phyloP scores from a whole-genome alignment of 495 filamentous ascomycete genomes.

The Aspergillus nidulans region DNA sequence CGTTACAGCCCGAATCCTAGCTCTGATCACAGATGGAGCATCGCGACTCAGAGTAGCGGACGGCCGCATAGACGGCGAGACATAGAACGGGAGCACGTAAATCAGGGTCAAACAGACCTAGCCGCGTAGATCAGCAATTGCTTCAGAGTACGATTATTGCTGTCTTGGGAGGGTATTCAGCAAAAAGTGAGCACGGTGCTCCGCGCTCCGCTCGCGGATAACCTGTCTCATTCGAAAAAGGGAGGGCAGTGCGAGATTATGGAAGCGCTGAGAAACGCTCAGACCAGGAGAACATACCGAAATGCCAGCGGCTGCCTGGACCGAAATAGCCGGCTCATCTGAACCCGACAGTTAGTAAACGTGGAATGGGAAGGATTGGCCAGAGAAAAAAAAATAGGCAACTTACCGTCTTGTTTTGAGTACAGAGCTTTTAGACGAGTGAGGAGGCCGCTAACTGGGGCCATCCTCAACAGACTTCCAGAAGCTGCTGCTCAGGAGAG shows the following conservation, averaged over 20 bases:
- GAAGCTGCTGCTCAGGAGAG: background rate
- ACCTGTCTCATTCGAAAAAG: too few relatives aligned
- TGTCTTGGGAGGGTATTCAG: background rate
- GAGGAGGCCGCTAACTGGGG: constrained; percentile 31
- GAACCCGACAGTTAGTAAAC: constrained; percentile 12
- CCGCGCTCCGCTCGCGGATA: background rate
- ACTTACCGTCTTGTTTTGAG: constrained; percentile 33
- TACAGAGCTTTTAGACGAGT: constrained; percentile 37
- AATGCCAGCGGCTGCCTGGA: constrained; percentile 41
- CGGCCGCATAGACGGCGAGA: constrained; percentile 72
- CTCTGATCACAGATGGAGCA: constrained; percentile 83
- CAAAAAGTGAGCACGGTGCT: background rate
- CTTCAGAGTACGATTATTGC: background rate
- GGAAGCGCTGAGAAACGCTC: constrained; percentile 8
- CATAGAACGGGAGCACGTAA: constrained; percentile 91
- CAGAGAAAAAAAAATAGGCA: background rate
- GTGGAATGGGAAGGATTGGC: background rate
- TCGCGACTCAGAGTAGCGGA: constrained; percentile 80
- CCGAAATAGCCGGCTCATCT: constrained; percentile 48
- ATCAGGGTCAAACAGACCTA: constrained; percentile 71
- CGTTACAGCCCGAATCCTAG: constrained; percentile 74
- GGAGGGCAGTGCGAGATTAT: too few relatives aligned
- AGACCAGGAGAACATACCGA: constrained; percentile 41
- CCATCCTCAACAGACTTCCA: constrained; percentile 17
- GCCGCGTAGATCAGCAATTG: constrained; percentile 7